These are phyloP conservation scores for Neoboletus brunneissimus DNA, from an alignment of 768 basidiomycete genomes.

Conservation along the genomic window DNA sequence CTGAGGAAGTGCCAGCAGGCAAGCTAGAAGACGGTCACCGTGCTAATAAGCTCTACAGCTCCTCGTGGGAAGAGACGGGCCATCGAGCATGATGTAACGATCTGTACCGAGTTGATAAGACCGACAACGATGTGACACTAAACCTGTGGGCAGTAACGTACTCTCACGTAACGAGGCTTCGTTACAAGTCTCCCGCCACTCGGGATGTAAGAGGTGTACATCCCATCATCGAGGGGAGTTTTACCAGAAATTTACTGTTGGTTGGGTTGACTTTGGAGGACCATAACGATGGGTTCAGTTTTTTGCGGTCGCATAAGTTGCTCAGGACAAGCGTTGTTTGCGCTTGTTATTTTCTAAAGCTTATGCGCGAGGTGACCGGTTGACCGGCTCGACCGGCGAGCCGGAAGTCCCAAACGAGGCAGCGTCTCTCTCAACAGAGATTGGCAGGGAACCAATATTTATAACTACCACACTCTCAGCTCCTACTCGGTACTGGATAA, in stretches of 20 bases:
- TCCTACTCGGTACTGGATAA: not conserved
- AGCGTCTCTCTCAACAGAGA: not conserved
- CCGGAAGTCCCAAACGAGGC: not conserved
- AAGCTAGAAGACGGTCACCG: constrained; percentile 3
- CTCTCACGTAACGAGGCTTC: constrained; percentile 6
- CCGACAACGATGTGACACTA: not conserved
- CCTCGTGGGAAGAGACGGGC: not conserved
- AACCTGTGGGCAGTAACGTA: constrained; percentile 11
- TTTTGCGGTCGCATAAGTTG: not conserved
- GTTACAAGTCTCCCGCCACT: not conserved
- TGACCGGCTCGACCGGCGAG: too few relatives aligned
- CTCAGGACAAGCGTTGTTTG: not conserved
- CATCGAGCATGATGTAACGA: not conserved
- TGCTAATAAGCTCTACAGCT: not conserved
- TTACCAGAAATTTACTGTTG: too few relatives aligned
- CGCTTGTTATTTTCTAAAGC: not conserved
- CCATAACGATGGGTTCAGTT: not conserved
- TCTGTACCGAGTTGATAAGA: not conserved
- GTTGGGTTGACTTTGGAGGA: not conserved
- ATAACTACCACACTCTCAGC: not conserved
- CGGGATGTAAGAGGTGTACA: not conserved
- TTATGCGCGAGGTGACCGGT: too few relatives aligned
- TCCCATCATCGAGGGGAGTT: not conserved
- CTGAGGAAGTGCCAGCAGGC: not conserved
- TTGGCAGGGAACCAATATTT: not conserved